Base-by-base conservation (phyloP, 495 filamentous ascomycete genomes). In the Aspergillus steynii region DNA sequence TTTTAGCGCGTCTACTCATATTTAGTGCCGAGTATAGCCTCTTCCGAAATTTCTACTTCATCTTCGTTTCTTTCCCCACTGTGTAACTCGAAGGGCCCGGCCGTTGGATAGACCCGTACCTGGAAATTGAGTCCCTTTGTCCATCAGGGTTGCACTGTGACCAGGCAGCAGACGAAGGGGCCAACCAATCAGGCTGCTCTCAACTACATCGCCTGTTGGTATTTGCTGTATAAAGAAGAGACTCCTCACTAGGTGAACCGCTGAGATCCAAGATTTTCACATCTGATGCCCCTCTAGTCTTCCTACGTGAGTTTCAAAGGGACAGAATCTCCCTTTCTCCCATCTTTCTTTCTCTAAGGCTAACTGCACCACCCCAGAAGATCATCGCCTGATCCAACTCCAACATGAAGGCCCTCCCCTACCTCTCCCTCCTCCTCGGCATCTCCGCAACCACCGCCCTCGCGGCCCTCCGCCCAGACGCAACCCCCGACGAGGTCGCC, bases 401-500 rank as follows among this genome's bases (percentile, higher is more conserved):
- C 60, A 63, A 60, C 26, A 66, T 66, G 64, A 66, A 66, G 61
- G 58, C 58, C 42, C 53, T 63, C 37, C 58, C 57, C 57, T 63
- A 66, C 60, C 48, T 65, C 45, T 59, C 59, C 53, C 56, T 66
- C 60, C 58, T 66, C 20, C 60, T 66, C 31, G 50, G 57, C 55
- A 51, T 66, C 64, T 63, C 56, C 51, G 50, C 60, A 60, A 62
- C 64, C 60, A 50, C 64, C 28, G 50, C 57, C 50, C 64, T 66
- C 50, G 64, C 60, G 37, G 60, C 53, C 52, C 60, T 66, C 45
- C 53, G 54, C 50, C 61, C 61, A 61, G 58, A 66, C 58, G 64
- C 64, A 58, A 63, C 60, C 45, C 60, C 64, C 57, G 61, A 66
- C 50, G 64, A 66, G 56, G 60, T 66, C 60, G 64, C 64, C 56